These are phyloP conservation scores for Annulohypoxylon nitens DNA, from an alignment of 495 filamentous ascomycete genomes.

Conservation along the genomic window DNA sequence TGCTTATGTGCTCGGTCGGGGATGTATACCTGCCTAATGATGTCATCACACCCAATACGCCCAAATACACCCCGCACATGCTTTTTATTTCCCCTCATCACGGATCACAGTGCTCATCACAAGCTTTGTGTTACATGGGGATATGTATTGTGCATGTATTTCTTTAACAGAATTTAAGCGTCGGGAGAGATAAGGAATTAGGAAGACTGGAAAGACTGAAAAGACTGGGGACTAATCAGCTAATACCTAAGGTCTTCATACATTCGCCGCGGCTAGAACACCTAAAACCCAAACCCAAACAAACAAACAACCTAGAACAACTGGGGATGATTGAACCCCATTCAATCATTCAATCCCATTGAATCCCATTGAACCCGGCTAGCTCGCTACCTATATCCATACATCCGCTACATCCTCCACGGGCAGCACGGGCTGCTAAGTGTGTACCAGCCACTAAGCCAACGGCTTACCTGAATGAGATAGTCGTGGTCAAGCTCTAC, in stretches of 20 bases:
- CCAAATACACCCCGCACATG: constrained; percentile 32
- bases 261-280: constrained; percentile 19
- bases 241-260: constrained; percentile 19
- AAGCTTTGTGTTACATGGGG: neutral
- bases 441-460: constrained; percentile 17
- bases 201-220: no score
- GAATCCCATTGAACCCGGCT: constrained; percentile 16
- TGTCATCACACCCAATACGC: constrained; percentile 30
- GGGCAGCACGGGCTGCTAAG: neutral
- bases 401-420: neutral
- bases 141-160: constrained; percentile 3
- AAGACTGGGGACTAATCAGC: neutral
- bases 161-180: constrained; percentile 31
- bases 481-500: constrained; percentile 35
- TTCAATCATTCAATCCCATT: no score
- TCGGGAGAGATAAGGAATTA: constrained; percentile 21
- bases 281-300: no score
- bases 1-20: constrained; percentile 18
- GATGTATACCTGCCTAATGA: constrained; percentile 34
- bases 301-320: no score
- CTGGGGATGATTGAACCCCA: neutral
- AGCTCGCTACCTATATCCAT: constrained; percentile 19
- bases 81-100: constrained; percentile 29
- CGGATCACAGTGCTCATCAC: no score
- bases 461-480: constrained; percentile 47